A percentile compares a stretch with the other conserved stretches of the same genome.
These are phyloP conservation scores for Chrysosporium queenslandicum DNA, from an alignment of 2,329 filamentous ascomycete species.

Conservation along the genomic window DNA sequence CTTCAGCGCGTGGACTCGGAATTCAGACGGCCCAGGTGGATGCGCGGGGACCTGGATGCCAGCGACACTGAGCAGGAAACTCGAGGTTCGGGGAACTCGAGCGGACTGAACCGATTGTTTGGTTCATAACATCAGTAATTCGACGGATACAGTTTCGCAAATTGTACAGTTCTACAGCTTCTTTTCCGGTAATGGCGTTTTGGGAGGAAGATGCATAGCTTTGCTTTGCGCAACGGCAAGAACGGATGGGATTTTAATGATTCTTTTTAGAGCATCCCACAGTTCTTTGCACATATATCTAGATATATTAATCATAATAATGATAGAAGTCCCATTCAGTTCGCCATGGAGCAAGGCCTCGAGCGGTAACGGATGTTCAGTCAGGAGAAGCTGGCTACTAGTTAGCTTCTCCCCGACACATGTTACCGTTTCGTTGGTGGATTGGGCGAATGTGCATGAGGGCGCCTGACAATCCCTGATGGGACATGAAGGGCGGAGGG, in stretches of 20 bases:
- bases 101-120: constrained; percentile 7
- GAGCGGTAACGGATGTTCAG: neutral
- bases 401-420: neutral
- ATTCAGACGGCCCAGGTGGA: constrained; percentile 72
- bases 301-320: neutral
- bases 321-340: neutral
- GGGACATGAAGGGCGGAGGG: neutral
- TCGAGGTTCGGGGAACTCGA: constrained; percentile 2
- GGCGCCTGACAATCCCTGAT: neutral
- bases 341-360: neutral
- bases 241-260: neutral
- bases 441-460: neutral
- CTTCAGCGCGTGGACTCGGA: constrained; percentile 58
- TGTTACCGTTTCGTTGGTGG: neutral
- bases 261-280: neutral
- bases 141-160: neutral
- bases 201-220: neutral
- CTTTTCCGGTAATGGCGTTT: neutral
- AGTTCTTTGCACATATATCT: neutral
- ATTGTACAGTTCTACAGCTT: neutral
- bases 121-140: neutral
- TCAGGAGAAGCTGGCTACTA: neutral
- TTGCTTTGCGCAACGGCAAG: neutral
- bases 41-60: constrained; percentile 50
- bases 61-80: constrained; percentile 8